Base-by-base conservation (phyloP, 1,284 basidiomycete genomes). In the Cryptococcus sp. region DNA sequence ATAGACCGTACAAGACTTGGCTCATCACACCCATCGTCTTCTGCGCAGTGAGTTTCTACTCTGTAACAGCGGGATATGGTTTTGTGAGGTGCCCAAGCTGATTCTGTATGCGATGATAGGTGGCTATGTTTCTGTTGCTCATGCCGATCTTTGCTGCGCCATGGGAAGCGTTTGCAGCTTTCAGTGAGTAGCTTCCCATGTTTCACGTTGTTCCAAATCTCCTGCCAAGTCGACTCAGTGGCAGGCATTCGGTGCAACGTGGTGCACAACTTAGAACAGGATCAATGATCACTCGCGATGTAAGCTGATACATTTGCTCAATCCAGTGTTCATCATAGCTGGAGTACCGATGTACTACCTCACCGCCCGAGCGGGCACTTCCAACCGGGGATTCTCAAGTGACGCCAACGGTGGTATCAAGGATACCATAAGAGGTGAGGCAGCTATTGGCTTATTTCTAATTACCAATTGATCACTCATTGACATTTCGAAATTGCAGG, bases 61-160 rank as follows among this genome's bases (percentile, higher is more conserved):
- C 22, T 27, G 10, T 46, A 45, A 45, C 35, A 53, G n/a, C 19
- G 8, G 3, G 10, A 5, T 25, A 25, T 25, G 25, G 6, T 3
- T 3, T 25, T 25, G 10, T 22, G 3, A 1, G 47, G 20, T 19
- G 27, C 10, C 3, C 42, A 15, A 38, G 11, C 6, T 31, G 45
- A 54, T n/a, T n/a, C n/a, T n/a, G n/a, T n/a, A n/a, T n/a, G n/a
- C n/a, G n/a, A n/a, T 11, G 22, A 5, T 54, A 91, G 87, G 88
- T 94, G 20, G 91, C 93, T 1, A 80, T 96, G 60, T 98, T 98
- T 80, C 82, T 99, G 52, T 81, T 99, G 5, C 88, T 90, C 68
- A 97, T 99, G 91, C 94, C 94, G 3, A 84, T 96, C 53, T 89
- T 96, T 59, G 93, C 93, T 2, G 93, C 94, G 16, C 96, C 95